Base-by-base conservation (phyloP, 176 grass and related monocot species). In the Stipa capillata region DNA sequence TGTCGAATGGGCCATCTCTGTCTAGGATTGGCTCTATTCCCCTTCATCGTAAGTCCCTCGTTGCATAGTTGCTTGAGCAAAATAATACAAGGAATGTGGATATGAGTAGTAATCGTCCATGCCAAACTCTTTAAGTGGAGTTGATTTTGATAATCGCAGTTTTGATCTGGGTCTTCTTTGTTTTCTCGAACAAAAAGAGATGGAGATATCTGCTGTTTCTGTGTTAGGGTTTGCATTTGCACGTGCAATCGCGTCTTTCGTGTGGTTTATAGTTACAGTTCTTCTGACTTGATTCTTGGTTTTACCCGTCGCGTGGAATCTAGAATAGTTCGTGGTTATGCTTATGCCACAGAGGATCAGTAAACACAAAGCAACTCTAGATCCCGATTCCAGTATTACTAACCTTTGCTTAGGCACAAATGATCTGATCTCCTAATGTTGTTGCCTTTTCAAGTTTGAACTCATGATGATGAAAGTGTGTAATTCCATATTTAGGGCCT, bases 71-170 rank as follows among this genome's bases (percentile, higher is more conserved):
- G 85, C 73, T 60, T 61, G 69, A 55, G 83, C 83, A 77, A 87
- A 89, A 85, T 75, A 86, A 85, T 90, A 68, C 33, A 18, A 85
- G 87, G 77, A 76, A 81, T 85, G 82, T 76, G 61, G 81, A 84
- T 76, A 82, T 81, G 62, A 47, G 33, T 76, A 69, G 62, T 62
- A 69, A 48, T 63, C 18, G 37, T 77, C 39, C 70, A 60, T 85
- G 72, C 53, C 56, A 35, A 84, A 35, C 79, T 87, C 69, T 86
- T n/a, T 48, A 12, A 74, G 1, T 8, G 42, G 44, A 85, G 77
- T 81, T 85, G 82, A 70, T 76, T 79, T 74, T 89, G 76, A 45
- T 40, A 65, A 34, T 57, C 24, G 1, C 52, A 81, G 62, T 85
- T 89, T 85, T 85, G 62, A 43, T 80, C 20, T 10, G 49, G 10